Evolutionary conservation across 2,329 filamentous ascomycete species (phyloP).

Genomic region (Phoma sp.): DNA sequence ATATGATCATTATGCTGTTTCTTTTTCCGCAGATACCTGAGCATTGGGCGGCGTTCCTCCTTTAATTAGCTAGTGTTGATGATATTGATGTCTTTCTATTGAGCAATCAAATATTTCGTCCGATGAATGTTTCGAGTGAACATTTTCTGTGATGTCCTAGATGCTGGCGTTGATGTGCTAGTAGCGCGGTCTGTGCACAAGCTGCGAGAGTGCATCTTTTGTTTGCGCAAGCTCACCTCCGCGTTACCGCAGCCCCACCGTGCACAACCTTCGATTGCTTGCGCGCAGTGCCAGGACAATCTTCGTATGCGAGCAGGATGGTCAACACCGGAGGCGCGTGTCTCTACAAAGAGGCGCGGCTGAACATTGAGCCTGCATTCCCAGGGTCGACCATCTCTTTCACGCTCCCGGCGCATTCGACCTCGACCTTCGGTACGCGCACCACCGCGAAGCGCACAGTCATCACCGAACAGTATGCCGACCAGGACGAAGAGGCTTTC

Average conservation of each 20-base stretch:
- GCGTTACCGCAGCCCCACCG: constrained; percentile 28
- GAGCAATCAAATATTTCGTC: background rate
- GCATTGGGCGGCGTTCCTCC: constrained; percentile 24
- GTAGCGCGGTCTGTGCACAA: constrained; percentile 26
- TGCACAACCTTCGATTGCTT: constrained; percentile 14
- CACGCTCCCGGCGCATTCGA: constrained; percentile 43
- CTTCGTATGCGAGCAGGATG: constrained; percentile 70
- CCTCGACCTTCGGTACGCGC: constrained; percentile 42
- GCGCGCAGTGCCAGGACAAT: constrained; percentile 2
- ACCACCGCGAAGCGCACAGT: constrained; percentile 42
- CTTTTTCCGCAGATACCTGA: constrained; percentile 1
- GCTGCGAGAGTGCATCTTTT: constrained; percentile 33
- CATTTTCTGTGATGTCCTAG: background rate
- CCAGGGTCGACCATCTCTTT: constrained; percentile 73
- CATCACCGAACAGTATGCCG: constrained; percentile 47
- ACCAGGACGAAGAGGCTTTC: constrained; percentile 75
- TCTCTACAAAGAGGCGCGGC: constrained; percentile 84
- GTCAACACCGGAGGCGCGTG: constrained; percentile 66
- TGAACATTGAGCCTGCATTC: constrained; percentile 78
- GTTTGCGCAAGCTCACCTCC: constrained; percentile 36
- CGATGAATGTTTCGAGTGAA: background rate
- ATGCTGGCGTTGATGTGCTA: background rate
- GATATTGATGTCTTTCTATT: constrained; percentile 6
- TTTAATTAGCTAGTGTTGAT: constrained; percentile 10
- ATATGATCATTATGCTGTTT: background rate